Conservation (phyloP, 2,329 filamentous ascomycete genomes). For the Fusarium hainanense region DNA sequence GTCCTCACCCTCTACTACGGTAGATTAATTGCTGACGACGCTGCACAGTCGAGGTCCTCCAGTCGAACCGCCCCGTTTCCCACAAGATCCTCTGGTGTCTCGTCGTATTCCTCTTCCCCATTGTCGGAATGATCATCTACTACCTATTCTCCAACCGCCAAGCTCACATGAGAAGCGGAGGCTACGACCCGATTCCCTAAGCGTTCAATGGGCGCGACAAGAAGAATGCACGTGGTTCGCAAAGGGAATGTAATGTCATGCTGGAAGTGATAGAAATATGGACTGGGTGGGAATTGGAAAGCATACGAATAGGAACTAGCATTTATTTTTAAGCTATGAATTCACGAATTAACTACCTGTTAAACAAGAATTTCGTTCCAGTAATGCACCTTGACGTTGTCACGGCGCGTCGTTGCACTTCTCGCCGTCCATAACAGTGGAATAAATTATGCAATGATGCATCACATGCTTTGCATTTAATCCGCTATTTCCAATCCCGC, state of each 20-base stretch:
- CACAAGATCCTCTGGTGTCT: conserved; percentile 72
- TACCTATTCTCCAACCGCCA: conserved; percentile 72
- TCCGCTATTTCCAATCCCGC: too few relatives aligned
- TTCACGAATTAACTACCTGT: too few relatives aligned
- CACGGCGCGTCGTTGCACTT: background rate
- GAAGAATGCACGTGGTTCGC: too few relatives aligned
- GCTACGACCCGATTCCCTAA: conserved; percentile 61
- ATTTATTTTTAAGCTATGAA: too few relatives aligned
- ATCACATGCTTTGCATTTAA: background rate
- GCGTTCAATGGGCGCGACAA: background rate
- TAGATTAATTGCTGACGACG: background rate
- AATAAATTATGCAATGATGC: background rate
- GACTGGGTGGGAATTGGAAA: fast-evolving
- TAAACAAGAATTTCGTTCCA: too few relatives aligned
- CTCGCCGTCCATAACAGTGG: too few relatives aligned
- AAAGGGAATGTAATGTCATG: too few relatives aligned
- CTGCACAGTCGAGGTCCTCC: conserved; percentile 68
- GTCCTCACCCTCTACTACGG: conserved; percentile 45
- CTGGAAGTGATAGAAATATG: too few relatives aligned
- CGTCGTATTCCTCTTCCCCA: conserved; percentile 72
- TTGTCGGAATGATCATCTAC: conserved; percentile 71
- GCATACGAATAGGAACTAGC: background rate
- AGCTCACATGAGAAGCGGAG: conserved; percentile 62
- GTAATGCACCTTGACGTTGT: background rate
- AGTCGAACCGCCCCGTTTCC: conserved; percentile 68